Evolutionary conservation across 352 stramenopile genomes (phyloP).

Genomic region (Phytopythium ostracodes): DNA sequence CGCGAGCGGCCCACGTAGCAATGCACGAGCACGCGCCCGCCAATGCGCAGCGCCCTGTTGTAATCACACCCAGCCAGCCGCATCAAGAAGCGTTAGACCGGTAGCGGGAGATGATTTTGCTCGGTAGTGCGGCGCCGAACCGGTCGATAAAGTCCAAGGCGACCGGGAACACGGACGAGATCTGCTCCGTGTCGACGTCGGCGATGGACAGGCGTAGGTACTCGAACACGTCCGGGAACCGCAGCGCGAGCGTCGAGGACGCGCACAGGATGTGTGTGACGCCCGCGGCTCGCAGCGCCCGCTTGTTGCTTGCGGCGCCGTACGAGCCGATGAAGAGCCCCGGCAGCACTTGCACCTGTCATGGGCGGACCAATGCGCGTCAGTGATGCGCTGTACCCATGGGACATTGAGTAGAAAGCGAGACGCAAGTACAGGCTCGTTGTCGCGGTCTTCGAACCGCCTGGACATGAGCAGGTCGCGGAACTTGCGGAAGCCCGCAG

Average conservation of each 20-base stretch:
- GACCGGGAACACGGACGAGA: conserved; percentile 39
- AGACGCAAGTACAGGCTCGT: conserved; percentile 24
- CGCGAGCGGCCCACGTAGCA: conserved; percentile 71
- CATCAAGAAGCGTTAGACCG: no score
- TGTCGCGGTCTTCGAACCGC: conserved; percentile 40
- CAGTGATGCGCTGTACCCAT: background rate
- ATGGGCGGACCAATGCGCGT: background rate
- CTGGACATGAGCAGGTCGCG: conserved; percentile 51
- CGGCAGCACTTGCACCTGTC: conserved; percentile 26
- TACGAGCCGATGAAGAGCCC: conserved; percentile 70
- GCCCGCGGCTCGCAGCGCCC: conserved; percentile 24
- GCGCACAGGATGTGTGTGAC: conserved; percentile 68
- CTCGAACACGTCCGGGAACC: conserved; percentile 43
- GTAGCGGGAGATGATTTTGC: no score
- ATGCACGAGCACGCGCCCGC: conserved; percentile 69
- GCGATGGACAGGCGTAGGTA: conserved; percentile 53
- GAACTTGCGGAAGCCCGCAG: conserved; percentile 49
- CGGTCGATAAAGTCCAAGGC: conserved; percentile 59
- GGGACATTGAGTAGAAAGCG: no score
- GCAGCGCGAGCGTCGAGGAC: conserved; percentile 30
- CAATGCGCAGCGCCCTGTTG: conserved; percentile 28
- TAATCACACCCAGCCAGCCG: no score
- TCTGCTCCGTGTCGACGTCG: conserved; percentile 33
- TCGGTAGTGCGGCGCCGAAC: conserved; percentile 13
- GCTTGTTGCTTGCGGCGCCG: conserved; percentile 47